Evolutionary conservation across 768 basidiomycete species (phyloP).

Genomic region (Amanita pallidorosea): DNA sequence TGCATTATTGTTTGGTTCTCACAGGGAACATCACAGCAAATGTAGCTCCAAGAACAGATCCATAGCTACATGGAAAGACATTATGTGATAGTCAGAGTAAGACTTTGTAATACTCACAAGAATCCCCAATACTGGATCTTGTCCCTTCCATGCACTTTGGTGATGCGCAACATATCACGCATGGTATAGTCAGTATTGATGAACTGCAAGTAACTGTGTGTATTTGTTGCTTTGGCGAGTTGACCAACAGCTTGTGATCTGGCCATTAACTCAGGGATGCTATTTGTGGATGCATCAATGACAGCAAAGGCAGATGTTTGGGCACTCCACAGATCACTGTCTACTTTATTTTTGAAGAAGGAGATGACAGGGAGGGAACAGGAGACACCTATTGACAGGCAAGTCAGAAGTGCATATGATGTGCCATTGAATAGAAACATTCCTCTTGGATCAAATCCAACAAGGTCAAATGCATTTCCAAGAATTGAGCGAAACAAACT

Average conservation of each 20-base stretch:
- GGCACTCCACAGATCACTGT: not conserved
- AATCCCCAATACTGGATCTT: conserved; percentile 25
- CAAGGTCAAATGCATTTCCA: conserved; percentile 33
- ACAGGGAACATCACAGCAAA: conserved; percentile 15
- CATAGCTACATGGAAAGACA: conserved; percentile 7
- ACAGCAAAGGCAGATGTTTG: not conserved
- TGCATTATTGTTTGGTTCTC: not conserved
- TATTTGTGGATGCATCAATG: not conserved
- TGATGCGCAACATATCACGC: conserved; percentile 7
- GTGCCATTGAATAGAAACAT: conserved; percentile 9
- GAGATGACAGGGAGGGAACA: not conserved
- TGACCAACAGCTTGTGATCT: not conserved
- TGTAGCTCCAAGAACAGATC: conserved; percentile 13
- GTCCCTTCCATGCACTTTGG: conserved; percentile 17
- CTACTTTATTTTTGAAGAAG: not conserved
- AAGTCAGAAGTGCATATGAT: not conserved
- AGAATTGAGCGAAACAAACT: conserved; percentile 18
- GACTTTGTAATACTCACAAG: conserved; percentile 8
- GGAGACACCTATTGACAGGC: not conserved
- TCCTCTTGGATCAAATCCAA: conserved; percentile 31
- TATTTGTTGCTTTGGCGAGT: not conserved
- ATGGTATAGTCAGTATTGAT: conserved; percentile 27
- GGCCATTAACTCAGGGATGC: not conserved
- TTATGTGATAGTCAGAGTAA: no score
- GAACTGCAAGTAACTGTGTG: conserved; percentile 16